Evolutionary conservation across 2,329 filamentous ascomycete genomes (phyloP).

Genomic region (Ascomycota sp.): DNA sequence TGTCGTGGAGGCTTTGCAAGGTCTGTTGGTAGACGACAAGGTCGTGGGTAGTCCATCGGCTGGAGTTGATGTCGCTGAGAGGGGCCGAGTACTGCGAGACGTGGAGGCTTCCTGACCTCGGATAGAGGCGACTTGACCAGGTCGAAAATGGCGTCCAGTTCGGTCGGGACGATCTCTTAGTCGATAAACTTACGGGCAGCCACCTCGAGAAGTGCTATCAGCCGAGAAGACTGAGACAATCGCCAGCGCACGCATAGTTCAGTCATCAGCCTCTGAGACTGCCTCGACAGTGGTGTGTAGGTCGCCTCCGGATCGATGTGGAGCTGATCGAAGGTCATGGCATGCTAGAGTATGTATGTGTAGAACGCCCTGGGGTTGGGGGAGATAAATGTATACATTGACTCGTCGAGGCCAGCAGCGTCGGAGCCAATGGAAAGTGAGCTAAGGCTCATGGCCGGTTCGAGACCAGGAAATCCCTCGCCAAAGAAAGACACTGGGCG

Average conservation of each 20-base stretch:
- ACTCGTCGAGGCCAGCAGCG: conserved; percentile 35
- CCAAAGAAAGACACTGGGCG: conserved; percentile 28
- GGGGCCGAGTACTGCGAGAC: conserved; percentile 30
- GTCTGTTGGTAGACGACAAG: conserved; percentile 53
- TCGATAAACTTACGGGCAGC: conserved; percentile 69
- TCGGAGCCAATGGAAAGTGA: conserved; percentile 42
- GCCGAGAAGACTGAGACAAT: conserved; percentile 60
- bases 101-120: conserved; percentile 42
- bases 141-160: conserved; percentile 66
- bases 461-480: conserved; percentile 25
- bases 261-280: conserved; percentile 63
- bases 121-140: conserved; percentile 54
- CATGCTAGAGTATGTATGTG: conserved; percentile 60
- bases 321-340: conserved; percentile 43
- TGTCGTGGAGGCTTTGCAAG: conserved; percentile 57
- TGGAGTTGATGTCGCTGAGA: conserved; percentile 35
- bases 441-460: conserved; percentile 48
- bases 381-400: conserved; percentile 76
- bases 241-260: conserved; percentile 81
- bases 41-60: conserved; percentile 49
- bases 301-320: conserved; percentile 30
- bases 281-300: conserved; percentile 43
- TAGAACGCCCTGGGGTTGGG: conserved; percentile 67
- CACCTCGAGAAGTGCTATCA: conserved; percentile 69
- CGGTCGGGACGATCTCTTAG: conserved; percentile 61